Percentiles rank a stretch among this genome's conserved stretches.
Conservation (phyloP, 2,329 filamentous ascomycete genomes). For the Botrytis cinerea region DNA sequence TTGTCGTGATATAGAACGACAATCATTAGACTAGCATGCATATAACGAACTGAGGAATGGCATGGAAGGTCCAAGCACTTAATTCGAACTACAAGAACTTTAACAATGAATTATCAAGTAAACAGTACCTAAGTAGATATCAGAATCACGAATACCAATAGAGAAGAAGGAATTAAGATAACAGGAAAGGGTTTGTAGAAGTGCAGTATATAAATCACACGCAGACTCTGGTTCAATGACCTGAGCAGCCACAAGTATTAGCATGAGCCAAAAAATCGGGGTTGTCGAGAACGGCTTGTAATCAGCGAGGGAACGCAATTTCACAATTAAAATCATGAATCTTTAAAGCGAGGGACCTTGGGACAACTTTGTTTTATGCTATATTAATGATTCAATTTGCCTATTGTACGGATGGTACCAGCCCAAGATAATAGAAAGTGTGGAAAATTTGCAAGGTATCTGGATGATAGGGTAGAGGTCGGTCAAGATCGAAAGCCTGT, state of each 20-base stretch:
- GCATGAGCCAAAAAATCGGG: background rate
- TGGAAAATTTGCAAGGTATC: background rate
- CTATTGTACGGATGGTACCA: background rate
- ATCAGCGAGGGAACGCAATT: background rate
- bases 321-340: background rate
- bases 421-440: background rate
- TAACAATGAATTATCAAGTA: too few relatives aligned
- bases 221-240: background rate
- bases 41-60: too few relatives aligned
- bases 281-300: too few relatives aligned
- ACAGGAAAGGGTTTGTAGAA: background rate
- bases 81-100: too few relatives aligned
- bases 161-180: background rate
- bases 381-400: background rate
- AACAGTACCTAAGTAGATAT: too few relatives aligned
- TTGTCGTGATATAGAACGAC: too few relatives aligned
- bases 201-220: background rate
- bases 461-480: background rate
- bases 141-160: too few relatives aligned
- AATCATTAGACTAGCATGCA: too few relatives aligned
- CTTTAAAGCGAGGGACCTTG: background rate
- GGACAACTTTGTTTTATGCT: background rate
- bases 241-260: background rate
- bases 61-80: too few relatives aligned
- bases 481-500: too few relatives aligned